A percentile compares a stretch with the other conserved stretches of the same genome.
Conservation (phyloP, 148 eudicot genomes). For the Fagopyrum tataricum region DNA sequence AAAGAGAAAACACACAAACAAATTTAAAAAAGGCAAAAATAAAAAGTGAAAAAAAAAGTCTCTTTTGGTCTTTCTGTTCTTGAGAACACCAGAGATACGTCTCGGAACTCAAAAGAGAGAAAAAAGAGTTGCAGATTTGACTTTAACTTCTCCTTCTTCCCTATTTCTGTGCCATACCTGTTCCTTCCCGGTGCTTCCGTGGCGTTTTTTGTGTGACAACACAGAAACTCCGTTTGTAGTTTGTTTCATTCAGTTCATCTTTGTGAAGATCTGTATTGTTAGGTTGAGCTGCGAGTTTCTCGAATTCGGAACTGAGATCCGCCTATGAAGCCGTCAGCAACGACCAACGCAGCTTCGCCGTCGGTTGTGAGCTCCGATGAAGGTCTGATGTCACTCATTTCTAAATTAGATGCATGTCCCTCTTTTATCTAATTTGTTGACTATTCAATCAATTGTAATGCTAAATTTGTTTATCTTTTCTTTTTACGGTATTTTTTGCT, state of each 20-base stretch:
- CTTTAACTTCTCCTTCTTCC: slow-evolving; percentile 19
- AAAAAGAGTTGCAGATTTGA: slow-evolving; percentile 1
- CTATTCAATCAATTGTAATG: neutral
- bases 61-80: neutral
- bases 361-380: slow-evolving; percentile 31
- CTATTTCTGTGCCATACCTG: neutral
- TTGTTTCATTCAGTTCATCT: neutral
- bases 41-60: neutral
- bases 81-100: neutral
- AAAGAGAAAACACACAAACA: neutral
- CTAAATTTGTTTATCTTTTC: neutral
- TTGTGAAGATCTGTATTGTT: neutral
- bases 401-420: neutral
- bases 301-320: slow-evolving; percentile 3
- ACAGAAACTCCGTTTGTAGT: neutral
- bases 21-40: neutral
- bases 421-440: neutral
- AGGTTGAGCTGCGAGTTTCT: neutral
- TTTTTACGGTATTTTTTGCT: neutral
- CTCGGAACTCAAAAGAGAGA: slow-evolving; percentile 1
- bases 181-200: neutral
- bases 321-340: slow-evolving; percentile 41
- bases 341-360: slow-evolving; percentile 33
- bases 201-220: neutral
- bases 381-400: slow-evolving; percentile 35